Evolutionary conservation across 2,329 filamentous ascomycete genomes (phyloP).

Genomic region (Didymella segeticola): DNA sequence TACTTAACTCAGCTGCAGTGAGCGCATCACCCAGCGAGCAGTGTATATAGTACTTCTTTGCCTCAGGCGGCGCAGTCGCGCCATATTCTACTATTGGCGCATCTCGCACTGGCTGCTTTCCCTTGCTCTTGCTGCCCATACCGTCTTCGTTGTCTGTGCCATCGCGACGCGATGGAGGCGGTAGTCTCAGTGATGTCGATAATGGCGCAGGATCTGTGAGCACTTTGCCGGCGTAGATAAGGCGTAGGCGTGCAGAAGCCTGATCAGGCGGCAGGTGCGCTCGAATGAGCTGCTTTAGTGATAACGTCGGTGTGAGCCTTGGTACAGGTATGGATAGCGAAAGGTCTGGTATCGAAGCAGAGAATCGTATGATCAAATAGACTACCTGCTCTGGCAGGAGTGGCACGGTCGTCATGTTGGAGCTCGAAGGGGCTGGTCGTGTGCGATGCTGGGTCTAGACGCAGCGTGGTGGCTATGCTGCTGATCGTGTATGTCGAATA

Average conservation of each 20-base stretch:
- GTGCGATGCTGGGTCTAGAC: conserved; percentile 1
- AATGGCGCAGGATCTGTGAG: conserved; percentile 77
- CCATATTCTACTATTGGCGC: conserved; percentile 38
- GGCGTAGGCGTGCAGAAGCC: conserved; percentile 75
- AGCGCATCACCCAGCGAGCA: conserved; percentile 87
- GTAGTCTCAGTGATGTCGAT: conserved; percentile 69
- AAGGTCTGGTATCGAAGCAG: conserved; percentile 81
- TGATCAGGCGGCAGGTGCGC: conserved; percentile 68
- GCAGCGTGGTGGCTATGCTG: conserved; percentile 13
- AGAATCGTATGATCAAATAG: conserved; percentile 88
- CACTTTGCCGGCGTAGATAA: conserved; percentile 89
- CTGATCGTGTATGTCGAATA: conserved; percentile 5
- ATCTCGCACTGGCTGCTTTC: conserved; percentile 68
- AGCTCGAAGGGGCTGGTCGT: conserved; percentile 9
- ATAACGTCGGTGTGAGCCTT: conserved; percentile 72
- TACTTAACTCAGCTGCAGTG: conserved; percentile 70
- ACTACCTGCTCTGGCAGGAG: conserved; percentile 56
- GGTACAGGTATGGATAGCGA: conserved; percentile 76
- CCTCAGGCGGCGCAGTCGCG: conserved; percentile 29
- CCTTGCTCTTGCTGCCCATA: conserved; percentile 62
- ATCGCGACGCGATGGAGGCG: conserved; percentile 59
- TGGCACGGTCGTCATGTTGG: conserved; percentile 36
- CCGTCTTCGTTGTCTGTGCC: conserved; percentile 29
- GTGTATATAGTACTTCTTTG: conserved; percentile 80
- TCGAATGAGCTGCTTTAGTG: conserved; percentile 84